These are phyloP conservation scores for Cafeteria roenbergensis DNA, from an alignment of 108 stramenopile species.

Conservation along the genomic window DNA sequence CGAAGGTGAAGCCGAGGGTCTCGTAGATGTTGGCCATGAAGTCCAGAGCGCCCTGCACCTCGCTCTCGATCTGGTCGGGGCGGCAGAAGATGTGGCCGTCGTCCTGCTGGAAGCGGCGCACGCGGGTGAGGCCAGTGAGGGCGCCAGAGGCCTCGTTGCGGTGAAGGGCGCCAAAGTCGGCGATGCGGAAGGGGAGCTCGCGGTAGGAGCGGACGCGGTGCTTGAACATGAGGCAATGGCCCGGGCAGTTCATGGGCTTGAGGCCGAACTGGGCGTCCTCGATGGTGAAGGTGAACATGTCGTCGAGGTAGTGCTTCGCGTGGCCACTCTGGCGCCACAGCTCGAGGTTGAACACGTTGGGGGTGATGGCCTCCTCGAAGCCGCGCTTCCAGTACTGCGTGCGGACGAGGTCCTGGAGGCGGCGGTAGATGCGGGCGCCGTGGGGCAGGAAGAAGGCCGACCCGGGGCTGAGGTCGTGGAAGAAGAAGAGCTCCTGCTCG, in stretches of 20 bases:
- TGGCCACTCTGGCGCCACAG: slow-evolving; percentile 93
- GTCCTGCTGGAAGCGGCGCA: slow-evolving; percentile 96
- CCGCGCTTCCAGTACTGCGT: slow-evolving; percentile 86
- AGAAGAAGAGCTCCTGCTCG: slow-evolving; percentile 91
- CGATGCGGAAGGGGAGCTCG: slow-evolving; percentile 86
- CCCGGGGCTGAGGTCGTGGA: slow-evolving; percentile 87
- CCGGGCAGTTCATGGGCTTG: slow-evolving; percentile 99
- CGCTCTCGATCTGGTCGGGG: slow-evolving; percentile 77
- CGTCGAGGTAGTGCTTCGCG: slow-evolving; percentile 93
- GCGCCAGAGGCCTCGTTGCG: slow-evolving; percentile 91
- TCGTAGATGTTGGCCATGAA: slow-evolving; percentile 94
- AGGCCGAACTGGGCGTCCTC: slow-evolving; percentile 84
- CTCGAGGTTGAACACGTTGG: slow-evolving; percentile 93
- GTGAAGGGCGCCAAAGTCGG: slow-evolving; percentile 97
- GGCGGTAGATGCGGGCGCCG: slow-evolving; percentile 96
- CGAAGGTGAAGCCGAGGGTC: slow-evolving; percentile 95
- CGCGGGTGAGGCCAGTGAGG: slow-evolving; percentile 90
- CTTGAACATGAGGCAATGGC: slow-evolving; percentile 94
- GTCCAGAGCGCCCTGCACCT: slow-evolving; percentile 72
- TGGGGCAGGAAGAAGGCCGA: slow-evolving; percentile 91
- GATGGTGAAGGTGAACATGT: slow-evolving; percentile 85
- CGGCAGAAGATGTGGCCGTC: slow-evolving; percentile 95
- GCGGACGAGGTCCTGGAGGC: slow-evolving; percentile 78
- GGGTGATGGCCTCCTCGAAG: slow-evolving; percentile 92
- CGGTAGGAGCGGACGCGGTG: slow-evolving; percentile 75